Conservation (phyloP, 345 rosid species). For the Gossypium sturtianum region DNA sequence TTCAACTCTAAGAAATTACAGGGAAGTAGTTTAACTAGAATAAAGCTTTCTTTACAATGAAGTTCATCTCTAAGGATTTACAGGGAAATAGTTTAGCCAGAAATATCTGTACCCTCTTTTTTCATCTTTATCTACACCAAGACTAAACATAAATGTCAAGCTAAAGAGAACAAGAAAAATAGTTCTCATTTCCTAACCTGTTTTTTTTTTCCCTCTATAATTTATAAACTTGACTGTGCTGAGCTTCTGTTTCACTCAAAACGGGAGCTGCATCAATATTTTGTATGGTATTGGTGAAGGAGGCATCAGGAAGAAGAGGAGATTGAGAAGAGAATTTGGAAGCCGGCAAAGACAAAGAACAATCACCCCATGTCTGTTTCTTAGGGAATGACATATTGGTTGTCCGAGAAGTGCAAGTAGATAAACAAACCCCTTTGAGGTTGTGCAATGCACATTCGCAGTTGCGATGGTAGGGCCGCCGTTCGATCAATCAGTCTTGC, state of each 20-base stretch:
- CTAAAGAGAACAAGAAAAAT: background rate
- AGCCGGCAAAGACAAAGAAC: conserved; percentile 16
- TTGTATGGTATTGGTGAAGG: background rate
- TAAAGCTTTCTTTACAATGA: too few species aligned
- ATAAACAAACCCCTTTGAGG: conserved; percentile 11
- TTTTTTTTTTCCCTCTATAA: background rate
- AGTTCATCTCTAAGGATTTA: too few species aligned
- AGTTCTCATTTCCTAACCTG: background rate
- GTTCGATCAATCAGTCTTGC: conserved; percentile 10
- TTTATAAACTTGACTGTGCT: too few species aligned
- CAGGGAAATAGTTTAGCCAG: too few species aligned
- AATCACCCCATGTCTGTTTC: conserved; percentile 5
- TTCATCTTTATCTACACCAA: too few species aligned
- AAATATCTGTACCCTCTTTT: too few species aligned
- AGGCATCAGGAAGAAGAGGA: background rate
- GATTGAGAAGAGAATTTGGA: conserved; percentile 16
- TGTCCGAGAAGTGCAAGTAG: conserved; percentile 1
- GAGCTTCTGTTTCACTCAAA: background rate
- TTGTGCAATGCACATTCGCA: conserved; percentile 39
- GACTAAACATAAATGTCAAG: background rate
- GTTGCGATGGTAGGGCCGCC: conserved; percentile 39
- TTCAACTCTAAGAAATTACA: too few species aligned
- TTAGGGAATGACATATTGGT: conserved; percentile 14
- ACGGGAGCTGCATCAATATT: background rate
- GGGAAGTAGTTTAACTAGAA: too few species aligned